phyloP scores from a whole-genome alignment of 73 alveolate species.

The Paramecium bursaria region DNA sequence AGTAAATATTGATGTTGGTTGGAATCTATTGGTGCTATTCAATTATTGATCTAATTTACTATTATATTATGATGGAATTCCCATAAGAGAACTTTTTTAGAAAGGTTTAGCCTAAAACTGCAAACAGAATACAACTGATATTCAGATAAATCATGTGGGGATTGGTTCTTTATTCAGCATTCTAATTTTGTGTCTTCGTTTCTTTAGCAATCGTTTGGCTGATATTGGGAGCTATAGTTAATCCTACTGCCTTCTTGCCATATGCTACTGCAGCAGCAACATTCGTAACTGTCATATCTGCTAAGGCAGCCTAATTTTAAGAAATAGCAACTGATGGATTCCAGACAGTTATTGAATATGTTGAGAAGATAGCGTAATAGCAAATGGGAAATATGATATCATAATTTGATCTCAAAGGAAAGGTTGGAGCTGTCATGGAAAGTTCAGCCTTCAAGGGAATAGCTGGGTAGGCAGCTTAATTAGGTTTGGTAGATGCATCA shows the following conservation, averaged over 20 bases:
- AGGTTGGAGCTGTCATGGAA: conserved; percentile 40
- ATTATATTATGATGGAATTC: conserved; percentile 64
- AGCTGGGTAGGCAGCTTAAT: conserved; percentile 62
- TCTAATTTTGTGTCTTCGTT: conserved; percentile 50
- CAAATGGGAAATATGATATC: conserved; percentile 49
- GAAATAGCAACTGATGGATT: conserved; percentile 56
- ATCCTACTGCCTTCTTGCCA: conserved; percentile 72
- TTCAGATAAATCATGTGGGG: conserved; percentile 68
- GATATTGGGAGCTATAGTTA: conserved; percentile 69
- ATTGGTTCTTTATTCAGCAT: conserved; percentile 56
- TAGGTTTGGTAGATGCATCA: conserved; percentile 60
- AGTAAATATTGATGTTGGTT: conserved; percentile 38
- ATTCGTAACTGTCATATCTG: conserved; percentile 51
- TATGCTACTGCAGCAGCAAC: conserved; percentile 75
- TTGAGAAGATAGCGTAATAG: conserved; percentile 55
- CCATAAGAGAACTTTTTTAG: conserved; percentile 67
- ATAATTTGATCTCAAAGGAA: conserved; percentile 57
- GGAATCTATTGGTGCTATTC: conserved; percentile 63
- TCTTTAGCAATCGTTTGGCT: conserved; percentile 68
- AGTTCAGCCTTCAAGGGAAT: conserved; percentile 53
- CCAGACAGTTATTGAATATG: conserved; percentile 27
- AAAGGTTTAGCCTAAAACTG: conserved; percentile 42
- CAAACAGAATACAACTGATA: conserved; percentile 56
- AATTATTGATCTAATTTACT: conserved; percentile 59
- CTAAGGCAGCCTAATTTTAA: conserved; percentile 28